Evolutionary conservation across 1,284 basidiomycete genomes (phyloP), one percentile per base, ranked within the genome.

Genomic region (Malassezia yamatoensis): DNA sequence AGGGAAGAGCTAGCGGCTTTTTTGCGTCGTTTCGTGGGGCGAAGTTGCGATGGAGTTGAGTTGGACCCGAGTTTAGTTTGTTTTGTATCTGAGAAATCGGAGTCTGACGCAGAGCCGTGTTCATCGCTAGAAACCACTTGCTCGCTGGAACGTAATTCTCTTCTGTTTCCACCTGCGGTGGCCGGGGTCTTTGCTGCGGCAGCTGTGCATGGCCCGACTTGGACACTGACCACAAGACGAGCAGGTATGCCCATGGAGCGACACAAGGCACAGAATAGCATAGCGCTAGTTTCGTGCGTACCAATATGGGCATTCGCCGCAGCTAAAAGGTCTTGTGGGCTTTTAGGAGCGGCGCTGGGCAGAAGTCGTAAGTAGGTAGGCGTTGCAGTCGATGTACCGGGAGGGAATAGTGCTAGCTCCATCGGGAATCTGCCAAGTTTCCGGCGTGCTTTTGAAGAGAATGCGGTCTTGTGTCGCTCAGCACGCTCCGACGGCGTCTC

Each of bases 251-350:
- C 86, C 9, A 96, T 80, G 4, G 85, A 86, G 15, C 94, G 81
- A 70, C 90, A 90, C 0, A 96, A 78, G 0, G 87, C 83, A 10
- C 90, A 93, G 71, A 96, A 96, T 6, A 98, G 80, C 67, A 93
- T 88, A 0, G 89, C 86, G 58, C 87, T 88, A 37, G 85, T 83
- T 75, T 98, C 93, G 58, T 88, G 80, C 18, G 85, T 88, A 3
- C 91, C 94, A 53, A 78, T 80, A 54, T 81, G 81, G 79, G 85
- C 84, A 13, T 93, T 77, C 0, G 84, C 84, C 68, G 90, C 88
- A 70, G 90, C 90, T 84, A 89, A 88, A 39, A 96, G 78, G 60
- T 87, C 90, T 68, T 89, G 88, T 20, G 82, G 78, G 45, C 83
- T 85, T 36, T 83, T 79, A 32, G 94, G 82, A 6, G 80, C 72